Base-by-base conservation (phyloP, 2,329 filamentous ascomycete genomes). In the Aureobasidium uvarum region DNA sequence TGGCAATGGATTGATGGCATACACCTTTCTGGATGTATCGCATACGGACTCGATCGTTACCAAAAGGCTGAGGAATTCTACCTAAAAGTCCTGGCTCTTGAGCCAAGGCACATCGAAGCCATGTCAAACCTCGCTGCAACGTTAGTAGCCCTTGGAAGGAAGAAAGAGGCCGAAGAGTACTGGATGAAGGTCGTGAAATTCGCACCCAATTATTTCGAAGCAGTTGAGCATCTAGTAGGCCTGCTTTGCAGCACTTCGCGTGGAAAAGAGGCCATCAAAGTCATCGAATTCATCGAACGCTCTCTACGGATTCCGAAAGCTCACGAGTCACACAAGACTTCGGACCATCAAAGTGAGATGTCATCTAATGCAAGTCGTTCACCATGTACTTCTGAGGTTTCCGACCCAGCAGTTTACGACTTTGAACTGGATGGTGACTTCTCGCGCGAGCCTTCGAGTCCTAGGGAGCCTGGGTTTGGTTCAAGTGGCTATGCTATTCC, bases 1-100 rank as follows among this genome's bases (percentile, higher is more conserved):
- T 95, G 91, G 90, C 85, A 87, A 71, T 99, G 95, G 95, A 85
- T 92, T 62, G 94, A 98, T 73, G 95, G 95, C 2, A 93, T 98
- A 81, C 81, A 98, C 45, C 81, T 98, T 7, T 92, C 90, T 45
- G 95, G 95, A 2, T 98, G 95, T 77, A 81, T 99, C 66, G 89
- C 94, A 58, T 98, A 98, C 78, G 93, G 91, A 8, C 79, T 98
- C 16, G 91, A 92, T 68, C 87, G 91, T 73, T 96, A 95, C 73
- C 85, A 90, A 68, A 89, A 91, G 68, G 89, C 90, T 18, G 76
- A 90, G 54, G 84, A 87, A 67, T 92, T 88, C 88, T 94, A 92
- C 75, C 85, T 83, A 66, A 86, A 87, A 70, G 86, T 89, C 54
- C 77, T 89, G 41, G 80, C 80, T 33, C 79, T 83, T 45, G 86